A percentile compares a stretch with the other conserved stretches of the same genome.
phyloP scores from a whole-genome alignment of 257 asterid species.

The Nicotiana tomentosiformis region DNA sequence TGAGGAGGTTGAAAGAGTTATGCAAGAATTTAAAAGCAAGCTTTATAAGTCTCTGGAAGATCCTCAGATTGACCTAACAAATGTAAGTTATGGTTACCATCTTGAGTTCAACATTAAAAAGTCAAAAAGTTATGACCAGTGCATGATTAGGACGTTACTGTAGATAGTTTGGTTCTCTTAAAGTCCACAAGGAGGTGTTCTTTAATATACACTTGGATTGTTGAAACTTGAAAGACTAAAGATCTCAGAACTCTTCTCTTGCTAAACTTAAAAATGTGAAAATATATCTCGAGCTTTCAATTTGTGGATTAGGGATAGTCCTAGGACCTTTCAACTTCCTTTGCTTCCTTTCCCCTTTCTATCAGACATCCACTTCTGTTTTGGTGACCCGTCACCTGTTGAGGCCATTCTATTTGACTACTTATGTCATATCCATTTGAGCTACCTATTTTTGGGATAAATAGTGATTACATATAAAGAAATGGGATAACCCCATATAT shows the following conservation, averaged over 20 bases:
- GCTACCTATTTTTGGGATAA: background rate
- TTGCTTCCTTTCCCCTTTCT: background rate
- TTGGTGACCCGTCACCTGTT: background rate
- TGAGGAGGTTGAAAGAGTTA: conserved; percentile 94
- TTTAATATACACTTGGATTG: background rate
- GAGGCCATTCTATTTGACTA: background rate
- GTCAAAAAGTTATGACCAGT: background rate
- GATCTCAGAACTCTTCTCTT: background rate
- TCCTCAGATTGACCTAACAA: conserved; percentile 81
- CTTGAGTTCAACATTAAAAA: background rate
- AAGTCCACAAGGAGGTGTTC: background rate
- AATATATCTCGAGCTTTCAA: background rate
- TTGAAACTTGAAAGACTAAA: background rate
- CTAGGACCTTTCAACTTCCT: background rate
- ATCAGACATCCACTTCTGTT: background rate
- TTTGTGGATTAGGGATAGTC: background rate
- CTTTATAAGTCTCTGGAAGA: conserved; percentile 97
- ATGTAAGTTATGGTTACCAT: conserved; percentile 37
- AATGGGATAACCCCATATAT: background rate
- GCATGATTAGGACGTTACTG: background rate
- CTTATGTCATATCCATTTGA: background rate
- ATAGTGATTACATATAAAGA: background rate
- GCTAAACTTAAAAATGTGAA: background rate
- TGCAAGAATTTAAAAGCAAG: conserved; percentile 93
- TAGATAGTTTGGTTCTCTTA: background rate